Evolutionary conservation across 31 red algal genomes (phyloP).

Genomic region (Asparagopsis taxiformis): DNA sequence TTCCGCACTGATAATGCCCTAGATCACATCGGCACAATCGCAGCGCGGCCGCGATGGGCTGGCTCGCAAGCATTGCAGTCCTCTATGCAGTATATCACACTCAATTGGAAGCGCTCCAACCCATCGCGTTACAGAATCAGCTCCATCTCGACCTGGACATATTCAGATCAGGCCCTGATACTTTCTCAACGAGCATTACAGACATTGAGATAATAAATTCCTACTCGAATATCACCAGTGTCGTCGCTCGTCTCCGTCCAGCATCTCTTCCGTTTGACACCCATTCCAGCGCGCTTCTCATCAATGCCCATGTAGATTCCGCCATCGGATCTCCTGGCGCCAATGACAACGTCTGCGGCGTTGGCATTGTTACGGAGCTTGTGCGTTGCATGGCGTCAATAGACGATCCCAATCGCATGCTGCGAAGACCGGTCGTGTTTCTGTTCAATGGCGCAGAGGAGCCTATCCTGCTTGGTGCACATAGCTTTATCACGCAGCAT

Average conservation of each 20-base stretch:
- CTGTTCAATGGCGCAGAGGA: slow-evolving; percentile 98
- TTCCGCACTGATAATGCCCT: slow-evolving; percentile 10
- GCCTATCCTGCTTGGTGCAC: slow-evolving; percentile 68
- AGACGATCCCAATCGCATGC: background rate
- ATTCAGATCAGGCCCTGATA: slow-evolving; percentile 27
- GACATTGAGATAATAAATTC: slow-evolving; percentile 13
- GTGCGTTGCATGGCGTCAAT: slow-evolving; percentile 44
- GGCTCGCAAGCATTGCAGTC: slow-evolving; percentile 36
- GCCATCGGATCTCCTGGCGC: slow-evolving; percentile 83
- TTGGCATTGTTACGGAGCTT: slow-evolving; percentile 70
- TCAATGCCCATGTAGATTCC: slow-evolving; percentile 92
- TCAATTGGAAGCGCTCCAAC: slow-evolving; percentile 15
- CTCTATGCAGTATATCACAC: slow-evolving; percentile 24
- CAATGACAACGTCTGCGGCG: slow-evolving; percentile 64
- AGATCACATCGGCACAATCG: slow-evolving; percentile 34
- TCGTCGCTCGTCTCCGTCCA: slow-evolving; percentile 51
- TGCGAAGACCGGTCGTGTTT: slow-evolving; percentile 75
- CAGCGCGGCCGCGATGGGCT: slow-evolving; percentile 23
- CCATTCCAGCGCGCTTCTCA: slow-evolving; percentile 43
- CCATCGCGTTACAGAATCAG: slow-evolving; percentile 13
- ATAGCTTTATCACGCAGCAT: slow-evolving; percentile 88
- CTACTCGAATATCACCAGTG: slow-evolving; percentile 38
- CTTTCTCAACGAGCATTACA: slow-evolving; percentile 23
- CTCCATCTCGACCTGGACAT: slow-evolving; percentile 30
- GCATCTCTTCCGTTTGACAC: slow-evolving; percentile 15